Conservation (phyloP, 306 rosid species). For the Dalbergia cultrata region DNA sequence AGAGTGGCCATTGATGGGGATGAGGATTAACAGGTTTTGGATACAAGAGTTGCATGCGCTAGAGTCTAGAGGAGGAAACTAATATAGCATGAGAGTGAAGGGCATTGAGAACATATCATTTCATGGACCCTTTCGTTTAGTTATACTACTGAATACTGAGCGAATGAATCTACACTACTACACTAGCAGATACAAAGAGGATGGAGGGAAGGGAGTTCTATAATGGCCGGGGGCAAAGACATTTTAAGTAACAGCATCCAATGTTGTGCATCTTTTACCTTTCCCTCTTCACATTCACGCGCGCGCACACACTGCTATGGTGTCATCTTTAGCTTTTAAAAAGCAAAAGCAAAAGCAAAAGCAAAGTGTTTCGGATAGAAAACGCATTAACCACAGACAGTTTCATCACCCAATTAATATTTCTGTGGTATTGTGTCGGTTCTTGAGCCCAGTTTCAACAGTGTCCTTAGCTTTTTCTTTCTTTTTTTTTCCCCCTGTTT, state of each 20-base stretch:
- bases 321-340: slow-evolving; percentile 75
- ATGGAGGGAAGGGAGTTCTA: slow-evolving; percentile 2
- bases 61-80: not conserved
- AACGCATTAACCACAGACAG: slow-evolving; percentile 65
- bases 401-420: slow-evolving; percentile 54
- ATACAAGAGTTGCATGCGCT: slow-evolving; percentile 22
- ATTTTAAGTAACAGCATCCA: not conserved
- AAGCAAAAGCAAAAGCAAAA: slow-evolving; percentile 74
- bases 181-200: slow-evolving; percentile 40
- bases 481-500: no score
- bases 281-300: slow-evolving; percentile 39
- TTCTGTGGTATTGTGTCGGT: slow-evolving; percentile 30
- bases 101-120: slow-evolving; percentile 22
- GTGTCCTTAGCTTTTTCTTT: slow-evolving; percentile 19
- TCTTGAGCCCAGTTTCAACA: slow-evolving; percentile 46
- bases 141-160: not conserved
- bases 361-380: slow-evolving; percentile 50
- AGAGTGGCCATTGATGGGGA: slow-evolving; percentile 44
- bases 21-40: slow-evolving; percentile 43
- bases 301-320: slow-evolving; percentile 53
- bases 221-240: not conserved
- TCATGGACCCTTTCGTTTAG: not conserved
- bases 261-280: slow-evolving; percentile 33
- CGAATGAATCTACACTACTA: slow-evolving; percentile 41
- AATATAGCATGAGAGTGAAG: slow-evolving; percentile 22